phyloP scores from a whole-genome alignment of 345 rosid genomes.

The Leavenworthia alabamica region DNA sequence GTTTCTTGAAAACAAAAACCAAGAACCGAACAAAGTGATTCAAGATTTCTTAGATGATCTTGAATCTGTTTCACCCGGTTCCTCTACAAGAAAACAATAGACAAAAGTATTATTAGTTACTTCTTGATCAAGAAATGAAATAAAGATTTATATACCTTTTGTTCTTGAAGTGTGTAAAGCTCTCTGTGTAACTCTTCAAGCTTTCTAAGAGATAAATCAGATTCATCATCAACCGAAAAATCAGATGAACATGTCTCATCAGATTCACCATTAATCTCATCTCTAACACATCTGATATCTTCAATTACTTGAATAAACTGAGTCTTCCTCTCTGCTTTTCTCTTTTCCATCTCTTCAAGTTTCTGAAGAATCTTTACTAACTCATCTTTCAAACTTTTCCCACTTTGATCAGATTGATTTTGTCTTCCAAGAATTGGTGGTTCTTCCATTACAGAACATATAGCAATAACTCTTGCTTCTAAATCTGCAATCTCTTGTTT shows the following conservation, averaged over 20 bases:
- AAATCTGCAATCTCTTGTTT: conserved; percentile 65
- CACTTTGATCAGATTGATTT: conserved; percentile 60
- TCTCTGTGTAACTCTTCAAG: conserved; percentile 66
- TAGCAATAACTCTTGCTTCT: conserved; percentile 71
- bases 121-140: background rate
- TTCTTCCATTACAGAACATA: conserved; percentile 86
- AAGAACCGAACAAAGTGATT: conserved; percentile 63
- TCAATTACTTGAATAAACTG: conserved; percentile 67
- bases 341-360: conserved; percentile 76
- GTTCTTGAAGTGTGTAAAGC: conserved; percentile 60
- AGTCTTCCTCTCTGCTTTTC: conserved; percentile 65
- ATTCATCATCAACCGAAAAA: conserved; percentile 54
- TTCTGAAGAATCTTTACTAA: conserved; percentile 61
- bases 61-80: conserved; percentile 58
- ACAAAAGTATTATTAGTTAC: background rate
- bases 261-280: conserved; percentile 49
- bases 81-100: conserved; percentile 36
- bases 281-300: conserved; percentile 44
- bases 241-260: conserved; percentile 32
- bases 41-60: conserved; percentile 41
- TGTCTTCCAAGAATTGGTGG: conserved; percentile 71
- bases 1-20: conserved; percentile 51
- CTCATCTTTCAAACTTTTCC: conserved; percentile 76
- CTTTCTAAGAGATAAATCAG: conserved; percentile 67
- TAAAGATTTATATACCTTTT: conserved; percentile 43